Conservation (phyloP, 2,329 filamentous ascomycete species). For the Fusarium proliferatum region DNA sequence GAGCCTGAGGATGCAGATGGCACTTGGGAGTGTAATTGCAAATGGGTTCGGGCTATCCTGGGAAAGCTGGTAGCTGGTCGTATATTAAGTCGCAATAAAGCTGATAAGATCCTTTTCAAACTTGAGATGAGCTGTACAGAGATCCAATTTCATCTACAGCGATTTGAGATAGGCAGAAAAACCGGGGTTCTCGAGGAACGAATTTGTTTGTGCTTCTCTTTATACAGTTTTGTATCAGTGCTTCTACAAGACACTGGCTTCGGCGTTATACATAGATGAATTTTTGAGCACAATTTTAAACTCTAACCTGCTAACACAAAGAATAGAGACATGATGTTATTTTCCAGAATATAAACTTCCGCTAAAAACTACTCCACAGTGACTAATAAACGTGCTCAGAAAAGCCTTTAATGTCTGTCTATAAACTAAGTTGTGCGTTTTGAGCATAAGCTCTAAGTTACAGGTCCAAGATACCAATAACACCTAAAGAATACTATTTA, state of each 20-base stretch:
- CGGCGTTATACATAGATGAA: rapidly evolving
- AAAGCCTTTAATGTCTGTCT: rapidly evolving
- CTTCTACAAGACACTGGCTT: not conserved
- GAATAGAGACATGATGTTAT: rapidly evolving
- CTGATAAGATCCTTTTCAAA: rapidly evolving
- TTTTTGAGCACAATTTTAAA: rapidly evolving
- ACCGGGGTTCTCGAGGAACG: rapidly evolving
- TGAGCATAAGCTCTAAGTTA: not conserved
- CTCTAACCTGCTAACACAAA: not conserved
- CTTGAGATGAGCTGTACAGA: not conserved
- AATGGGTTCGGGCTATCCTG: not conserved
- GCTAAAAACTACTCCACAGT: rapidly evolving
- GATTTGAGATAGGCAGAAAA: rapidly evolving
- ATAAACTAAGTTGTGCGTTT: not conserved
- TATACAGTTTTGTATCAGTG: rapidly evolving
- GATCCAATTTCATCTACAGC: not conserved
- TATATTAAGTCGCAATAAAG: not conserved
- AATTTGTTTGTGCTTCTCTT: not conserved
- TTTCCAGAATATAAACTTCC: not conserved
- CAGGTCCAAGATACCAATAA: not conserved
- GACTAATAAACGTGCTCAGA: not conserved
- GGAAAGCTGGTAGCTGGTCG: not conserved
- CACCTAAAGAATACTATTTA: rapidly evolving
- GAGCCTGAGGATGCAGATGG: not conserved
- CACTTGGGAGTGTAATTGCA: not conserved